Evolutionary conservation across 495 filamentous ascomycete genomes (phyloP), one percentile per base, ranked within the genome.

Genomic region (Annulohypoxylon moriforme): DNA sequence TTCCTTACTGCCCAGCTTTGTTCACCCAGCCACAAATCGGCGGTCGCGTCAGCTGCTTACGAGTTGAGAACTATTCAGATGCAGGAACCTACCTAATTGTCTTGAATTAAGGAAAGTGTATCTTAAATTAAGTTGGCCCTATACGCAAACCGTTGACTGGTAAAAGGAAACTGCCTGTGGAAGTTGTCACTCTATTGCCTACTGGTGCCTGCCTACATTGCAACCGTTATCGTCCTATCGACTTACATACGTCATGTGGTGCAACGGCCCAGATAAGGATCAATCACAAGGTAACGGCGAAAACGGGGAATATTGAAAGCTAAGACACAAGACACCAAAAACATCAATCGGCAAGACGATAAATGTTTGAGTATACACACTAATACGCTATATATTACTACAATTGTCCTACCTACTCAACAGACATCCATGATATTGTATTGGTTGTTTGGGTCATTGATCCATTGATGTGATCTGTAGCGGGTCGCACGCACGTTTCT

Each of bases 181-280:
- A n/a, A n/a, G n/a, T n/a, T n/a, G n/a, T n/a, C n/a, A n/a, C n/a
- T n/a, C n/a, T n/a, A n/a, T n/a, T n/a, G n/a, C n/a, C n/a, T n/a
- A n/a, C n/a, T n/a, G n/a, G n/a, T n/a, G n/a, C n/a, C n/a, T 44
- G 13, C 10, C 3, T 44, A 44, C 40, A 1, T 4, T 44, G n/a
- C 5, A 18, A n/a, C 24, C 24, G 42, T 52, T 52, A 52, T 52
- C 47, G 24, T 52, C 46, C 24, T 53, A 55, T 55, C 29, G 7
- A 18, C 7, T 55, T 56, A 11, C 53, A 64, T 67, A 71, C 63
- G 69, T 72, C 64, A 67, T 72, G 64, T 67, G 58, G 59, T 24
- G 40, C 52, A 63, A 62, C 42, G 64, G 38, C 42, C 20, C 4
- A 67, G 64, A 66, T 67, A 72, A 72, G 52, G 53, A 22, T 44